These are phyloP conservation scores for Brassica hybrid DNA, from an alignment of 441 rosid species.

Conservation along the genomic window DNA sequence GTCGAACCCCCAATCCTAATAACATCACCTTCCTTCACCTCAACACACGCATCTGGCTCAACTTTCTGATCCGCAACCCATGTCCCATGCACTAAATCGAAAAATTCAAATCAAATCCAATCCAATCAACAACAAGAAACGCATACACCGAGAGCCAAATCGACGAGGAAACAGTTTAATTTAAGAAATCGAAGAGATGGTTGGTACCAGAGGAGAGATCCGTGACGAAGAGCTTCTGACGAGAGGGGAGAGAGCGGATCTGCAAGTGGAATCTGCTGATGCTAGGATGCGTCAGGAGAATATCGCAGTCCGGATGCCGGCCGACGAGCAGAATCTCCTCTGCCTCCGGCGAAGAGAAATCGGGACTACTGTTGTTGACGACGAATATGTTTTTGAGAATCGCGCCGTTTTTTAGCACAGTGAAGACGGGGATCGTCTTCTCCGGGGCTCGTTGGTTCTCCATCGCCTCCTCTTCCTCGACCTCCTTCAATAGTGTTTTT, in stretches of 20 bases:
- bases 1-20: conserved; percentile 81
- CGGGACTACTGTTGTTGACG: conserved; percentile 46
- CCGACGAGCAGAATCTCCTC: no score
- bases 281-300: no score
- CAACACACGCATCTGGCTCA: conserved; percentile 46
- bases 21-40: conserved; percentile 77
- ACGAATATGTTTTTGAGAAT: conserved; percentile 86
- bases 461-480: conserved; percentile 14
- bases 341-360: conserved; percentile 20
- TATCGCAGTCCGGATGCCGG: no score
- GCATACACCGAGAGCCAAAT: not conserved
- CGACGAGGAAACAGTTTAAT: not conserved
- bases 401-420: conserved; percentile 74
- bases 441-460: conserved; percentile 28
- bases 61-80: not conserved
- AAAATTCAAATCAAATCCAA: not conserved
- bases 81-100: not conserved
- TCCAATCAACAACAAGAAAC: not conserved
- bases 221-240: conserved; percentile 66
- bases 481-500: conserved; percentile 21
- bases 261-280: no score
- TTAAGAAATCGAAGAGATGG: not conserved
- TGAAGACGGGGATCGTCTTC: conserved; percentile 72
- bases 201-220: conserved; percentile 64
- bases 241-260: conserved; percentile 50